Base-by-base conservation (phyloP, 106 monocot species). In the Dioscorea dumetorum region DNA sequence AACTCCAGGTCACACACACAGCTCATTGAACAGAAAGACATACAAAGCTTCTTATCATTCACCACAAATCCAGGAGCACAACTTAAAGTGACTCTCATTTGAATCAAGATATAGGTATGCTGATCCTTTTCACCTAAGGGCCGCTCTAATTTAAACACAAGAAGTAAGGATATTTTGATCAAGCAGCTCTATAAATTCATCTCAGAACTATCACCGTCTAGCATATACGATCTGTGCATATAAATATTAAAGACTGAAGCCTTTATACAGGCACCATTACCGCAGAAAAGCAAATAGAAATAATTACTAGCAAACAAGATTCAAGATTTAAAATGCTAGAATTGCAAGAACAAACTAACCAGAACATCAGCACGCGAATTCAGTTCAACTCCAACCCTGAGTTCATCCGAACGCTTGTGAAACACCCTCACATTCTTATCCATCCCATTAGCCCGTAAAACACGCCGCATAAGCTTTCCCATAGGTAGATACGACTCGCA, bases 401-500 rank as follows among this genome's bases (percentile, higher is more conserved):
- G 76, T 70, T 93, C 93, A 64, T 99, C 99, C 12, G 99, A 99
- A 16, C 92, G 82, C 68, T 84, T 90, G 64, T 84, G 85, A 67
- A 90, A 77, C 24, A 99, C 57, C 48, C 78, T 92, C 5, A 93
- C 71, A 70, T 60, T 87, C 32, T 59, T 79, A 41, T 99, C 80
- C 89, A 99, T 82, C 19, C 74, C 74, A 73, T 99, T 99, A 41
- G 51, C 73, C 18, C 81, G 76, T 35, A 99, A 41, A 13, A 99
- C 89, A 71, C 70, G 87, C 66, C 93, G 69, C 87, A 81, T 81
- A 60, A 99, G 48, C 72, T 99, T 99, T 48, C 80, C 92, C 99
- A 99, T 99, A 8, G 93, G 99, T 49, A 99, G 93, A 57, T 93
- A 99, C 9, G 92, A 85, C 63, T 99, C 92, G 49, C 89, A 99